These are phyloP conservation scores for Penicillium paxilli DNA, from an alignment of 495 filamentous ascomycete genomes.

Conservation along the genomic window DNA sequence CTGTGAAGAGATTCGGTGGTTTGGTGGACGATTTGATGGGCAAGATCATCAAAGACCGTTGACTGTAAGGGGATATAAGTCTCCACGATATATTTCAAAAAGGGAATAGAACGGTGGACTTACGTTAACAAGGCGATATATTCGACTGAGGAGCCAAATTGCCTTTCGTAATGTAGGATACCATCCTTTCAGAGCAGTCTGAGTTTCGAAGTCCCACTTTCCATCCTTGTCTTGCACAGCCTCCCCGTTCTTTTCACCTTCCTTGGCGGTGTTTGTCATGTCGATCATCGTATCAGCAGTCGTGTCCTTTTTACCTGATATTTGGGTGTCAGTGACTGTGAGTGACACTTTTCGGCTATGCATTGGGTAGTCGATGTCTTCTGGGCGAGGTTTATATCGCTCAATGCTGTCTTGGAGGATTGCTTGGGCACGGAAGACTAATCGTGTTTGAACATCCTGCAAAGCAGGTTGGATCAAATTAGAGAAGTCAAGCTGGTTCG, in stretches of 20 bases:
- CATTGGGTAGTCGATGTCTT: conserved; percentile 67
- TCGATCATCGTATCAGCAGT: conserved; percentile 44
- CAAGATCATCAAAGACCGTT: conserved; percentile 74
- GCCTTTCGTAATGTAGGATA: conserved; percentile 75
- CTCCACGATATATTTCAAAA: conserved; percentile 18
- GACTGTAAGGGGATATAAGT: conserved; percentile 41
- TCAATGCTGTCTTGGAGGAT: conserved; percentile 70
- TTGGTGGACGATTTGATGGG: conserved; percentile 74
- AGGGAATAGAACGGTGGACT: conserved; percentile 6
- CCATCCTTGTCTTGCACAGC: conserved; percentile 42
- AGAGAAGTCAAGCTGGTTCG: conserved; percentile 65
- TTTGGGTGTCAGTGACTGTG: conserved; percentile 49
- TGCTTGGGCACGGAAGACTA: conserved; percentile 70
- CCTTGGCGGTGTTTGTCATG: conserved; percentile 51
- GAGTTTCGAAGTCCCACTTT: conserved; percentile 55
- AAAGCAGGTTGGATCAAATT: conserved; percentile 65
- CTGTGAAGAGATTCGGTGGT: conserved; percentile 65
- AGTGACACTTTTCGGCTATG: conserved; percentile 47
- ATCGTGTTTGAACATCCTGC: conserved; percentile 72
- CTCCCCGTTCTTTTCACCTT: conserved; percentile 52
- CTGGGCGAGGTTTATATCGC: conserved; percentile 64
- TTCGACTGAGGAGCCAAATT: conserved; percentile 78
- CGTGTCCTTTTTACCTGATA: conserved; percentile 46
- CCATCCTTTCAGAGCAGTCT: conserved; percentile 50
- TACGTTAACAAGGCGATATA: conserved; percentile 80